phyloP scores from a whole-genome alignment of 176 grass and related monocot genomes.

The Carex myosuroides region DNA sequence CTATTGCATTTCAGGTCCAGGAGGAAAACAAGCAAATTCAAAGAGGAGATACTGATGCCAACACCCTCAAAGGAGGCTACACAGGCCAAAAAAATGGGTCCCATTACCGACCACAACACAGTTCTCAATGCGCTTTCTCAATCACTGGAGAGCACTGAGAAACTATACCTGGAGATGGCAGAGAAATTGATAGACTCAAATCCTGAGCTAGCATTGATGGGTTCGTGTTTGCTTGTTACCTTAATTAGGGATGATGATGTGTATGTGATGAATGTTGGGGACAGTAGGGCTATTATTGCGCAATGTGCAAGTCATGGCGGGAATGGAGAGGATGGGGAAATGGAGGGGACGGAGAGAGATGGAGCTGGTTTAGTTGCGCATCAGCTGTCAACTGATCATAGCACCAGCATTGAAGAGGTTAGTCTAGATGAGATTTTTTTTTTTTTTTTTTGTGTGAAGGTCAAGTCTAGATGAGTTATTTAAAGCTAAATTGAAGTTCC shows the following conservation, averaged over 20 bases:
- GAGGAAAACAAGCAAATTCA: conserved; percentile 31
- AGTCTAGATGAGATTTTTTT: neutral
- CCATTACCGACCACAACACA: conserved; percentile 41
- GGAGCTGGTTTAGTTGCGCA: conserved; percentile 37
- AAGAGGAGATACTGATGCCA: conserved; percentile 28
- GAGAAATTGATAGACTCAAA: conserved; percentile 56
- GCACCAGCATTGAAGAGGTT: conserved; percentile 77
- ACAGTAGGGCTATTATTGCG: conserved; percentile 69
- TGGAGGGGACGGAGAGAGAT: conserved; percentile 31
- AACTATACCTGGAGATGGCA: conserved; percentile 68
- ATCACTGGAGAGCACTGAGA: conserved; percentile 43
- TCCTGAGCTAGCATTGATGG: conserved; percentile 77
- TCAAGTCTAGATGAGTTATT: neutral
- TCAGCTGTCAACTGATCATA: conserved; percentile 81
- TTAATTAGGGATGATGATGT: conserved; percentile 78
- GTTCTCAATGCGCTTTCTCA: conserved; percentile 63
- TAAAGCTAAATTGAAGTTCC: neutral
- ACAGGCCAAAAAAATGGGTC: conserved; percentile 23
- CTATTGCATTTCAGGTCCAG: neutral
- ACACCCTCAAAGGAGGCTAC: conserved; percentile 13
- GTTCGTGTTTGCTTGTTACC: conserved; percentile 71
- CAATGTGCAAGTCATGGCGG: conserved; percentile 31
- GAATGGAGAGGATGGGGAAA: conserved; percentile 38
- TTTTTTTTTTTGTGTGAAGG: no score
- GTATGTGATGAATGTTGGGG: conserved; percentile 97